A percentile compares a stretch with the other conserved stretches of the same genome.
phyloP scores from a whole-genome alignment of 2,329 filamentous ascomycete genomes.

The Claviceps sp. region DNA sequence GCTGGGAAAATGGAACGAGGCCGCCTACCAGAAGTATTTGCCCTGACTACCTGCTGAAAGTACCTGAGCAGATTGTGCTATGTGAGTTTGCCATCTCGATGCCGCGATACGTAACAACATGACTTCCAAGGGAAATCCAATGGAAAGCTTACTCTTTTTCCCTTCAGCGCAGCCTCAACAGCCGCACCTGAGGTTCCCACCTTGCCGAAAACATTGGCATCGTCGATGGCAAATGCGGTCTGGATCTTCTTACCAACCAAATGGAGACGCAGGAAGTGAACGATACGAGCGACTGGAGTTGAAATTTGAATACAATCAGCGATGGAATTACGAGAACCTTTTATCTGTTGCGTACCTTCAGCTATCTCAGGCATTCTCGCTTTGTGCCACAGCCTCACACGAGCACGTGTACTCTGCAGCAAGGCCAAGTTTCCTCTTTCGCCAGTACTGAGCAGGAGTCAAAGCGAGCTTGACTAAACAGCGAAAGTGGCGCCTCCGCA shows the following conservation, averaged over 20 bases:
- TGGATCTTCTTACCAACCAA: conserved; percentile 73
- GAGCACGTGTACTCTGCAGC: neutral
- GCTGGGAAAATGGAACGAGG: conserved; percentile 9
- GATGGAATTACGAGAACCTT: neutral
- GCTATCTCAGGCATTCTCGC: conserved; percentile 48
- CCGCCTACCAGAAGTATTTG: conserved; percentile 84
- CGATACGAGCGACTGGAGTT: conserved; percentile 60
- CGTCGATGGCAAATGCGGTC: conserved; percentile 58
- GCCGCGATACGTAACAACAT: no score
- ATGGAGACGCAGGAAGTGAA: conserved; percentile 70
- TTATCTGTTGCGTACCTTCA: conserved; percentile 30
- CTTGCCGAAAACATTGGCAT: conserved; percentile 81
- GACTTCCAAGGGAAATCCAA: no score
- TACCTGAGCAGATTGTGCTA: conserved; percentile 23
- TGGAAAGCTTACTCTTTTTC: conserved; percentile 42
- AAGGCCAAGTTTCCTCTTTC: neutral
- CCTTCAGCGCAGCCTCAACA: conserved; percentile 60
- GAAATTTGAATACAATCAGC: neutral
- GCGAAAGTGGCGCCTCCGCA: neutral
- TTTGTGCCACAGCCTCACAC: neutral
- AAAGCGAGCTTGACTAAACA: no score
- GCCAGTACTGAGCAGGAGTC: no score
- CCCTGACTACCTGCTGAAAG: conserved; percentile 68
- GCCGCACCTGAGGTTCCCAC: conserved; percentile 65
- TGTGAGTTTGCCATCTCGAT: neutral